Base-by-base conservation (phyloP, 2,329 filamentous ascomycete species). In the Fusarium sp. region DNA sequence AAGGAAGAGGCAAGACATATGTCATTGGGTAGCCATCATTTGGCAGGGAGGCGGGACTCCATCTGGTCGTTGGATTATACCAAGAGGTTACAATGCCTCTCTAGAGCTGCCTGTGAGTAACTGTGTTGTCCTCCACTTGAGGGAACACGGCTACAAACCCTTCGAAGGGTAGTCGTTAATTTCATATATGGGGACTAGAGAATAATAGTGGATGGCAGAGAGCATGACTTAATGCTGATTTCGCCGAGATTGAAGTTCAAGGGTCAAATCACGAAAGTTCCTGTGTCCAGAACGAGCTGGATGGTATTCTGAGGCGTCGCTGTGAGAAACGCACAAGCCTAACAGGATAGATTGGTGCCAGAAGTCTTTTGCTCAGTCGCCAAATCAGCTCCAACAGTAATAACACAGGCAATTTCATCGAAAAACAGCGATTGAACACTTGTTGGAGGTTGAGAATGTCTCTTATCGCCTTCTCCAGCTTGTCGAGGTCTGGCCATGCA, bases 401-500 rank as follows among this genome's bases (percentile, higher is more conserved):
- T 1, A 0, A 4, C 0, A 4, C 10, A 12, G 2, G 10, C 2
- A 38, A 11, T 0, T n/a, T 38, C 7, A 38, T 38, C 6, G 18
- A 38, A 0, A 38, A 6, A 7, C 18, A n/a, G 6, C 7, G 11
- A 38, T 38, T 6, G 7, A 10, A 4, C 34, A n/a, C 18, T 38
- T 38, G 9, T 38, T 16, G 18, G 32, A 38, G 32, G 18, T 16
- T 38, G 16, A 38, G 16, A 38, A 16, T 38, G 16, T 38, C 18
- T 18, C 6, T 38, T 18, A 5, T 38, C 32, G 32, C 32, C 32
- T 38, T 38, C 16, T 38, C 16, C 5, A 38, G 10, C 9, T 18
- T 38, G 9, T 1, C 32, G 16, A 11, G 32, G 5, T 4, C 9
- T 16, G 32, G 6, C 9, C 2, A 10, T 38, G 32, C 32, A 38